Percentiles rank a stretch among this genome's conserved stretches.
These are phyloP conservation scores for Sporisorium iseilematis-ciliati DNA, from an alignment of 1,284 basidiomycete genomes.

Conservation along the genomic window DNA sequence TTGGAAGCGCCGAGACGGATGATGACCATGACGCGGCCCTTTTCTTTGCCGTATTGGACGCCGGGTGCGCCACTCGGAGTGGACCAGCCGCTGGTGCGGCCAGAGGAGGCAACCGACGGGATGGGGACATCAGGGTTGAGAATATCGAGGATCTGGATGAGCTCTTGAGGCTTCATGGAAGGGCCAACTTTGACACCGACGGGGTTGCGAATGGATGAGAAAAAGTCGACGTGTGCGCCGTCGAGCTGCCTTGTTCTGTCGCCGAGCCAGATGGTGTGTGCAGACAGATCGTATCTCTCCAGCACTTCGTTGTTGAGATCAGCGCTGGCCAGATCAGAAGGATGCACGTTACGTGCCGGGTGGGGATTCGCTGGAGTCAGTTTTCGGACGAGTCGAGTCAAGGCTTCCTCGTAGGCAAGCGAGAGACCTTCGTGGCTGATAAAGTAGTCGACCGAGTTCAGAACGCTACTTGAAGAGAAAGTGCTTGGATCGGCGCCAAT, in stretches of 20 bases:
- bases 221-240: conserved; percentile 88
- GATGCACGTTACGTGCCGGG: conserved; percentile 34
- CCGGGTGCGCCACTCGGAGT: conserved; percentile 22
- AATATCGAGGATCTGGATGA: conserved; percentile 83
- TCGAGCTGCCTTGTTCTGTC: conserved; percentile 93
- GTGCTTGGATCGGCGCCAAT: conserved; percentile 76
- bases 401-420: conserved; percentile 90
- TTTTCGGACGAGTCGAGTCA: conserved; percentile 76
- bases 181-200: conserved; percentile 98
- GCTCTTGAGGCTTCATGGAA: conserved; percentile 82
- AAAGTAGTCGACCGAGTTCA: conserved; percentile 94
- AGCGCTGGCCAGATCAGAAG: conserved; percentile 24
- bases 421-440: conserved; percentile 95
- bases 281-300: conserved; percentile 82
- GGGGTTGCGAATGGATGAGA: conserved; percentile 89
- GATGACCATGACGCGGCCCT: conserved; percentile 88
- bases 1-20: conserved; percentile 91
- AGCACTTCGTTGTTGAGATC: conserved; percentile 33
- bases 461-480: conserved; percentile 76
- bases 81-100: conserved; percentile 24
- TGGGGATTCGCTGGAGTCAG: conserved; percentile 31
- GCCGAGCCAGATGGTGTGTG: conserved; percentile 96
- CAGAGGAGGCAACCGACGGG: conserved; percentile 15
- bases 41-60: conserved; percentile 72
- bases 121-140: conserved; percentile 77